These are phyloP conservation scores for Cronartium quercuum DNA, from an alignment of 1,284 basidiomycete genomes.

Conservation along the genomic window DNA sequence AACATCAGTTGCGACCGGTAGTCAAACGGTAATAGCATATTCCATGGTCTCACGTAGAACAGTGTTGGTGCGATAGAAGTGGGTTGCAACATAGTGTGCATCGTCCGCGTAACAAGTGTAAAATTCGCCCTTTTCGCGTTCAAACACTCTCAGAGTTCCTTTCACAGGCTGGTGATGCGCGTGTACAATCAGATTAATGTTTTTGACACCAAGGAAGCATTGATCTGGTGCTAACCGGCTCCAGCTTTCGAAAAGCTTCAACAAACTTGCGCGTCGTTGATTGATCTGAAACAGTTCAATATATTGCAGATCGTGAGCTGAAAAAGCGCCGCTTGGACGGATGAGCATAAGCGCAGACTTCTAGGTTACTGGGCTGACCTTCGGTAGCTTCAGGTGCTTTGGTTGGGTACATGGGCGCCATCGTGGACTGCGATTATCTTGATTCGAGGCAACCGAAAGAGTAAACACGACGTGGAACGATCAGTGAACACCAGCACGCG, in stretches of 20 bases:
- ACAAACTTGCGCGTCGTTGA: slow-evolving; percentile 18
- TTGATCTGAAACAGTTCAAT: slow-evolving; percentile 10
- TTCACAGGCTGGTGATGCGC: background rate
- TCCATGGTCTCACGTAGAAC: slow-evolving; percentile 45
- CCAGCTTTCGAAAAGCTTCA: slow-evolving; percentile 15
- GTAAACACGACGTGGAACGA: too few species aligned
- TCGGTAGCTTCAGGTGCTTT: slow-evolving; percentile 26
- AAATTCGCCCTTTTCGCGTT: slow-evolving; percentile 63
- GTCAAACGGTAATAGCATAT: slow-evolving; percentile 32
- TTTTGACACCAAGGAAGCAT: background rate
- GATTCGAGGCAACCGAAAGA: too few species aligned
- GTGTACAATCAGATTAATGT: background rate
- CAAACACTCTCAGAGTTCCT: slow-evolving; percentile 70
- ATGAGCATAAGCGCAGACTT: background rate
- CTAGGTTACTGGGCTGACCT: background rate
- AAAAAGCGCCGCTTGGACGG: too few species aligned
- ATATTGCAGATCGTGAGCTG: background rate
- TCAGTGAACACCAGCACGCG: too few species aligned
- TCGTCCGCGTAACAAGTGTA: slow-evolving; percentile 84
- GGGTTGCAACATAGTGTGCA: slow-evolving; percentile 75
- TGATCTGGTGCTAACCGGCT: background rate
- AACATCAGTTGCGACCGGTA: background rate
- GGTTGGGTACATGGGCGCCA: slow-evolving; percentile 27
- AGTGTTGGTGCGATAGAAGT: slow-evolving; percentile 56
- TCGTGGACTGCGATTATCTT: background rate